Evolutionary conservation across 306 rosid genomes (phyloP), one percentile per base, ranked within the genome.

Genomic region (Nissolia schottii): DNA sequence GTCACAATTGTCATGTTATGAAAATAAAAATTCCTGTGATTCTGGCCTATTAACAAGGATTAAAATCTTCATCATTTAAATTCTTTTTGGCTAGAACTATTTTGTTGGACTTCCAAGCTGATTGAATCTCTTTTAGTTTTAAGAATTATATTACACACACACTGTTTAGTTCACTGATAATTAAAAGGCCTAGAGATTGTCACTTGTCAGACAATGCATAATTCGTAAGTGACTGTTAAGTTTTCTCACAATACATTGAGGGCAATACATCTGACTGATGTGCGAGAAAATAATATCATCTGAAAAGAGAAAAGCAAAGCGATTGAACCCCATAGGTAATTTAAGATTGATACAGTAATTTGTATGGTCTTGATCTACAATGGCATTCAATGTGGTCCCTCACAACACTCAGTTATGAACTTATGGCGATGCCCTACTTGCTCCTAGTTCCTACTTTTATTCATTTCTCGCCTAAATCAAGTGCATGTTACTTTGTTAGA

Each of bases 291-390:
- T 37, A 37, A n/a, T 72, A 74, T 38, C 19, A 12, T 34, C 51
- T 50, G 37, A 63, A 35, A 62, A 24, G n/a, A 4, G 32, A 37
- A 53, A 3, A 53, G 23, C 24, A 64, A 2, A 53, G 37, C 13
- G 46, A 29, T 53, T 46, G 29, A n/a, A 19, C 15, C 64, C 48
- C 29, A 29, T 59, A 32, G 40, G 45, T 58, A 71, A 34, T 16
- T 15, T 13, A 38, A 79, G 56, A 56, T 68, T 38, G 28, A 71
- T 45, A 38, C 43, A 48, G 27, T 64, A 28, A 35, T 62, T 38
- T 71, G 4, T 64, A 48, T 7, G 68, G 18, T 58, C 61, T 31
- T 31, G 77, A 70, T 77, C 59, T 63, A 66, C 3, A 61, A 76
- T 57, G 60, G n/a, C 67, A 51, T 50, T 27, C 34, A 68, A n/a